Evolutionary conservation across 2,329 filamentous ascomycete genomes (phyloP).

Genomic region (Didymella sp.): DNA sequence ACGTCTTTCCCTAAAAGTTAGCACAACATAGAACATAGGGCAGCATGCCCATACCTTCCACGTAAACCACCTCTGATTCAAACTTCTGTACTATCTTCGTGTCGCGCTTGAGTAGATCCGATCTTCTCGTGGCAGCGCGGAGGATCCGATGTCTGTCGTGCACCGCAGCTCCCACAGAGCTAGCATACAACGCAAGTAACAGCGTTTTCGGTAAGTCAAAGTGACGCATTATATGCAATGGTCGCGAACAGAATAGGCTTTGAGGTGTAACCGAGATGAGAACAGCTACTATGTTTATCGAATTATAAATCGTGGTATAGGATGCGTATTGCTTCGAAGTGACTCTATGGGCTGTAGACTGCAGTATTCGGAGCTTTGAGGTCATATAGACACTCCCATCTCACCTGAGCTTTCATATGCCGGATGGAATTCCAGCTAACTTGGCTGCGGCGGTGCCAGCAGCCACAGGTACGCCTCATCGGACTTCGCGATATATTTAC

Average conservation of each 20-base stretch:
- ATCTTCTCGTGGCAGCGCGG: slow-evolving; percentile 41
- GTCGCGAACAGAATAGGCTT: not conserved
- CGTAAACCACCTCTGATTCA: slow-evolving; percentile 41
- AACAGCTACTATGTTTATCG: not conserved
- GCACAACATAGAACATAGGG: not conserved
- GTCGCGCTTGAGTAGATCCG: slow-evolving; percentile 35
- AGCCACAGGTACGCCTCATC: slow-evolving; percentile 9
- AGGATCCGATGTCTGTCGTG: slow-evolving; percentile 31
- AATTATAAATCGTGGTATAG: not conserved
- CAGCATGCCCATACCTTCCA: slow-evolving; percentile 37
- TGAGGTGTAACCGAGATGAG: not conserved
- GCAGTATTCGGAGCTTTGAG: not conserved
- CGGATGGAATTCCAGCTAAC: not conserved
- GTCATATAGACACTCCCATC: not conserved
- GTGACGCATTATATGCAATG: slow-evolving; percentile 1
- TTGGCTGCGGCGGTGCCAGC: slow-evolving; percentile 5
- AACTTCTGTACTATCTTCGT: slow-evolving; percentile 37
- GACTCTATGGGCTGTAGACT: not conserved
- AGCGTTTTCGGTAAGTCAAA: not conserved
- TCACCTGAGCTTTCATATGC: not conserved
- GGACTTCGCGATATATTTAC: not conserved
- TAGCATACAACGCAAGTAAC: not conserved
- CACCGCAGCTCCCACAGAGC: slow-evolving; percentile 3
- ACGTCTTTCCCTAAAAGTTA: slow-evolving; percentile 32
- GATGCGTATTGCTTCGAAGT: not conserved